These are phyloP conservation scores for Eutypella sp. DNA, from an alignment of 2,329 filamentous ascomycete species.

Conservation along the genomic window DNA sequence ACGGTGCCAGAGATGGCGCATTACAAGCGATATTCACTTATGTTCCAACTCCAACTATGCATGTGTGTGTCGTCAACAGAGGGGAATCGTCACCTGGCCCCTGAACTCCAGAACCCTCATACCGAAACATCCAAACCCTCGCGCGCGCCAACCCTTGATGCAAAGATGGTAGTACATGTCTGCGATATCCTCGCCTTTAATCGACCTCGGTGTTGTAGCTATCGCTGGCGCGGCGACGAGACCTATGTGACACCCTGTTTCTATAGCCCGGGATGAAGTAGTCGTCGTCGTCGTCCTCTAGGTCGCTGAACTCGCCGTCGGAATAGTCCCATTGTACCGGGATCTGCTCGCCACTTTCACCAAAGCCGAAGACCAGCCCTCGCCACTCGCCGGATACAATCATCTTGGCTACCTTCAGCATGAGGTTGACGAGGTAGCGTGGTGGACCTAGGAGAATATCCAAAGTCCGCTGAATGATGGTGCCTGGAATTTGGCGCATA, in stretches of 20 bases:
- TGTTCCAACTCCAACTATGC: no score
- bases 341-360: slow-evolving; percentile 48
- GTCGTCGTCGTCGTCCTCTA: slow-evolving; percentile 51
- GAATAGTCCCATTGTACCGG: slow-evolving; percentile 58
- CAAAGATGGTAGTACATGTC: background rate
- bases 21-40: no score
- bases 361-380: slow-evolving; percentile 51
- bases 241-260: slow-evolving; percentile 8
- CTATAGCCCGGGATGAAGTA: slow-evolving; percentile 17
- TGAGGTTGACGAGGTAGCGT: slow-evolving; percentile 68
- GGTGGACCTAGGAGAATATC: slow-evolving; percentile 78
- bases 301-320: slow-evolving; percentile 51
- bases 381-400: slow-evolving; percentile 63
- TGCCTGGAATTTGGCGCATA: slow-evolving; percentile 50
- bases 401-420: slow-evolving; percentile 74
- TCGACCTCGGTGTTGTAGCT: slow-evolving; percentile 30
- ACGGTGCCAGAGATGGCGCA: no score
- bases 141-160: background rate
- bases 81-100: background rate
- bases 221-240: slow-evolving; percentile 9
- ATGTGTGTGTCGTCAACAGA: no score
- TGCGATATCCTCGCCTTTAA: slow-evolving; percentile 16
- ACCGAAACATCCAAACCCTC: no score
- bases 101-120: background rate
- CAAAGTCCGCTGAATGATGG: slow-evolving; percentile 71